Evolutionary conservation across 140 eudicot genomes (phyloP), one percentile per base, ranked within the genome.

Genomic region (Erigeron philadelphicus): DNA sequence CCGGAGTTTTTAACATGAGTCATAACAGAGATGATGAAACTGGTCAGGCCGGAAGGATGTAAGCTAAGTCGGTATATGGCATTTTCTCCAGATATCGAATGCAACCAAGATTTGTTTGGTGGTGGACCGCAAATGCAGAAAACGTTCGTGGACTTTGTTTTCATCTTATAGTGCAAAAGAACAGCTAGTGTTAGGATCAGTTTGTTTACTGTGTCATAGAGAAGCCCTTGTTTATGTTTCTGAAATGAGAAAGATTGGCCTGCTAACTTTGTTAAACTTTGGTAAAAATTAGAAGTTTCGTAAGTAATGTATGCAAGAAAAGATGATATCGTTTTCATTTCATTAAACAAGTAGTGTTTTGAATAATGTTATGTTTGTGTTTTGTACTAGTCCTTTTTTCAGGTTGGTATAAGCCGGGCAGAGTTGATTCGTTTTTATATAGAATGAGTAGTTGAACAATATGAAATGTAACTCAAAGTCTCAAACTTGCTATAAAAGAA

Each of bases 1-100:
- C 75, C 56, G 73, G 82, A 44, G 79, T 64, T 48, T 70, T 77
- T 38, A 66, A 44, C 2, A 68, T 50, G 18, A 77, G 71, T 38
- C 66, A 50, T 64, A 57, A 63, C 40, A 48, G 72, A 69, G 79
- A 79, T 64, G 77, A 80, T 64, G 70, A 56, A 75, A 52, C 17
- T 55, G 60, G 64, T 23, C 60, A 71, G 38, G 18, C 31, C 35
- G 61, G 80, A 55, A 75, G 70, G 61, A 50, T 69, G 59, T 82
- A 70, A 78, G 70, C 50, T 23, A 56, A 67, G 52, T 46, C 71
- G 9, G 18, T 47, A 64, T 21, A 45, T 21, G 11, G 65, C 56
- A 23, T 56, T 55, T 17, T 9, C 35, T 40, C 21, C n/a, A 18
- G 15, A 48, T 60, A 61, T 31, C 15, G 9, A 12, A 43, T n/a